Evolutionary conservation across 1,284 basidiomycete species (phyloP), one percentile per base, ranked within the genome.

Genomic region (Laetiporus sulphureus): DNA sequence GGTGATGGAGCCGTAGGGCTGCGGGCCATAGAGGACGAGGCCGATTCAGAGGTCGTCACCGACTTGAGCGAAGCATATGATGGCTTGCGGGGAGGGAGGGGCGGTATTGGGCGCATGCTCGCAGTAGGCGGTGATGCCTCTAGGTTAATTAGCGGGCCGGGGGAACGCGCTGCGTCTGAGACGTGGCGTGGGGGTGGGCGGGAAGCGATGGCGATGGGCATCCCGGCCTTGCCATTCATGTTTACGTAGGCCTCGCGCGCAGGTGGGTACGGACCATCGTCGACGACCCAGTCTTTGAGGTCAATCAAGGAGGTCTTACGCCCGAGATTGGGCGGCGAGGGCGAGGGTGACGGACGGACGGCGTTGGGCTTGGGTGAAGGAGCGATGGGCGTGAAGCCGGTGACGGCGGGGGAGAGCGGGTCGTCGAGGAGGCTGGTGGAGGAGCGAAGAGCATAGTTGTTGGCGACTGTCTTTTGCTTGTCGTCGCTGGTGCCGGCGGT

Each of bases 281-380:
- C 82, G 41, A 84, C 65, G 42, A 83, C 72, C 82, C 83, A 86
- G 56, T 86, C 83, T 48, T 74, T 75, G 44, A 87, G 67, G 62
- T 87, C 83, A 49, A 84, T 73, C 41, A 83, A 64, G 25, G 84
- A 85, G 1, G 77, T 67, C 52, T 73, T 79, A 32, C 72, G 64
- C 30, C 70, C 70, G 12, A 81, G 61, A 46, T 67, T 71, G 16
- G 71, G 71, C 1, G 77, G 72, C 2, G 75, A 73, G 0, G 75
- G 72, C 0, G 81, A 79, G 0, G 69, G 66, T 10, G 72, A 69
- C 29, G 52, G 10, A n/a, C n/a, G n/a, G n/a, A n/a, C n/a, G 47
- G 25, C 1, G 47, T 46, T 49, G 21, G 58, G 49, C 24, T 8
- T 8, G 20, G 56, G 44, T 46, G 63, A 47, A 41, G 64, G 58